These are phyloP conservation scores for Antarctomyces pellizariae DNA, from an alignment of 495 filamentous ascomycete species.

Conservation along the genomic window DNA sequence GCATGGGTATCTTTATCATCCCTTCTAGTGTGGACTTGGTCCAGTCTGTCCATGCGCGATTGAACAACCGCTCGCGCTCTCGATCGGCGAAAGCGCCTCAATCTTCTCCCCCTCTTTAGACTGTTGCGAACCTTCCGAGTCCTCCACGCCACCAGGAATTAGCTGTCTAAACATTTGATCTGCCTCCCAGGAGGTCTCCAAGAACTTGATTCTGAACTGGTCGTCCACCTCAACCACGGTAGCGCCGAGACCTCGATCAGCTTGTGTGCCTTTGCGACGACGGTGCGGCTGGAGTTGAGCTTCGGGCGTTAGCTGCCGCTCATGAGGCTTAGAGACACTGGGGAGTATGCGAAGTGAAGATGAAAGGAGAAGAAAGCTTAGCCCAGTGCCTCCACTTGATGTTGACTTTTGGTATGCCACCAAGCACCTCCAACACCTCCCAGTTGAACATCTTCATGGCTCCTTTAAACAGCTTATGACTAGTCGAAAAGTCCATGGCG, in stretches of 20 bases:
- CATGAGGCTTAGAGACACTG: constrained; percentile 1
- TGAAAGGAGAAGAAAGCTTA: constrained; percentile 11
- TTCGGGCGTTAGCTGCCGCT: constrained; percentile 29
- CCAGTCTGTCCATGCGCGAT: too few species aligned
- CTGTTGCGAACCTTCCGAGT: too few species aligned
- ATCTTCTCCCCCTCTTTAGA: too few species aligned
- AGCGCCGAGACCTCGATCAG: too few species aligned
- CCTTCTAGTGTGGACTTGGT: too few species aligned
- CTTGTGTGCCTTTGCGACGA: constrained; percentile 21
- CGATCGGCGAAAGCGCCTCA: too few species aligned
- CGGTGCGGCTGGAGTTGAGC: constrained; percentile 29
- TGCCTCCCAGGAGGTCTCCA: constrained; percentile 42
- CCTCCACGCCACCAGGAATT: constrained; percentile 20
- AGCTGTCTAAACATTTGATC: constrained; percentile 45
- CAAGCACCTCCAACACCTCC: constrained; percentile 43
- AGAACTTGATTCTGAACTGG: constrained; percentile 25
- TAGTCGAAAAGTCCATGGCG: constrained; percentile 29
- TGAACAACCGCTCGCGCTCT: too few species aligned
- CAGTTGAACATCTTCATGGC: constrained; percentile 51
- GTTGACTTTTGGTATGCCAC: constrained; percentile 31
- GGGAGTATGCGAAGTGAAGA: background rate
- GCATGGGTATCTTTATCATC: too few species aligned
- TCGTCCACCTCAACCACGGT: constrained; percentile 35
- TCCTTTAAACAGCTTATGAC: constrained; percentile 43
- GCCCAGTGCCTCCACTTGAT: constrained; percentile 47